These are phyloP conservation scores for Papilionanthe hybrid DNA, from an alignment of 116 monocot species.

Conservation along the genomic window DNA sequence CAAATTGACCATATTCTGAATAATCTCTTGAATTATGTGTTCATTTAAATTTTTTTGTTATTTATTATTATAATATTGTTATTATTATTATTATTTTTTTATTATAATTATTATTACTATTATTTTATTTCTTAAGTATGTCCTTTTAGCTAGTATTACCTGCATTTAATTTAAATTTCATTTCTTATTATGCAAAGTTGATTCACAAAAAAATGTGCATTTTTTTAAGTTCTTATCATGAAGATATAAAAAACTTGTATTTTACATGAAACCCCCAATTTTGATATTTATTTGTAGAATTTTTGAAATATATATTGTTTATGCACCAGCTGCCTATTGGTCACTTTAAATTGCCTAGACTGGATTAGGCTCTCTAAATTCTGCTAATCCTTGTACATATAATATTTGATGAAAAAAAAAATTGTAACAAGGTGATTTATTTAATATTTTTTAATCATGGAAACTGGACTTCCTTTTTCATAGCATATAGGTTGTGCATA, in stretches of 20 bases:
- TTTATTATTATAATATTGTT: background rate
- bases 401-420: background rate
- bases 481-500: too few relatives aligned
- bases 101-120: background rate
- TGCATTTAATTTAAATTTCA: background rate
- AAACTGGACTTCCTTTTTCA: too few relatives aligned
- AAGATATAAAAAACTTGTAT: background rate
- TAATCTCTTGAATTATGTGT: background rate
- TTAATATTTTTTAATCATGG: too few relatives aligned
- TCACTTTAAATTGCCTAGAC: background rate
- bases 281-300: background rate
- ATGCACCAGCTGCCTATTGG: background rate
- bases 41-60: background rate
- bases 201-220: background rate
- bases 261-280: background rate
- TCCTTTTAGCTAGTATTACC: background rate
- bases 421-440: too few relatives aligned
- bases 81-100: background rate
- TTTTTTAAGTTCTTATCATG: background rate
- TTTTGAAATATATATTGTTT: background rate
- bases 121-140: background rate
- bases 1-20: background rate
- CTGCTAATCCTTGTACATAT: background rate
- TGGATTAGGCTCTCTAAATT: background rate
- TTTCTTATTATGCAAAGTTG: background rate